A percentile compares a stretch with the other conserved stretches of the same genome.
phyloP scores from a whole-genome alignment of 305 asterid species.

The Petunia hybrid region DNA sequence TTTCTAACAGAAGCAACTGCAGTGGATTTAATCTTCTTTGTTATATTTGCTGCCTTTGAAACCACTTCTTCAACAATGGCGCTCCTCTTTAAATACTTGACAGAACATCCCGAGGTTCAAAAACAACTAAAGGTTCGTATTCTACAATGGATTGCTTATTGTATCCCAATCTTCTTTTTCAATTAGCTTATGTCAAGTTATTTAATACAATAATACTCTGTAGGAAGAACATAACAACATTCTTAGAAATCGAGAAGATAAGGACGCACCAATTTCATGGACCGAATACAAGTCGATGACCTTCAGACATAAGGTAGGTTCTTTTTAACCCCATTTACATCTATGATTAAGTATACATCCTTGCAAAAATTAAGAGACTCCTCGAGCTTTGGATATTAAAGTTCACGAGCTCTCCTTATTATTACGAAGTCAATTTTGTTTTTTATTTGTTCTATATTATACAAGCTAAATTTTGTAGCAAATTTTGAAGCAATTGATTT shows the following conservation, averaged over 20 bases:
- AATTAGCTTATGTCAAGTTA: not conserved
- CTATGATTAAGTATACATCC: too few relatives aligned
- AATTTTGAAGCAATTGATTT: too few relatives aligned
- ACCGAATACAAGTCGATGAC: conserved; percentile 37
- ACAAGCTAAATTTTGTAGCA: too few relatives aligned
- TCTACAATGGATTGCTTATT: not conserved
- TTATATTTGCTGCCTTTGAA: conserved; percentile 34
- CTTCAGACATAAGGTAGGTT: conserved; percentile 34
- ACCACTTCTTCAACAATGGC: conserved; percentile 35
- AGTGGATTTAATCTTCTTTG: conserved; percentile 7
- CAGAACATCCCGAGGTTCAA: conserved; percentile 24
- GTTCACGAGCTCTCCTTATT: too few relatives aligned
- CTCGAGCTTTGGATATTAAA: too few relatives aligned
- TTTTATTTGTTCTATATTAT: too few relatives aligned
- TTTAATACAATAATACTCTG: not conserved
- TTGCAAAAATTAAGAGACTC: too few relatives aligned
- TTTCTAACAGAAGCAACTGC: conserved; percentile 28
- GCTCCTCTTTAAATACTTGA: conserved; percentile 27
- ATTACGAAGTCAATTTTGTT: too few relatives aligned
- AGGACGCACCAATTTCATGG: conserved; percentile 30
- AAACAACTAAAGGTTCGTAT: conserved; percentile 27
- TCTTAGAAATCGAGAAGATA: not conserved
- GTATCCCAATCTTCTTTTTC: not conserved
- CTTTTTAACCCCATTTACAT: not conserved
- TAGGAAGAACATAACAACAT: conserved; percentile 38